These are phyloP conservation scores for Beauveria sp. DNA, from an alignment of 2,329 filamentous ascomycete species.

Conservation along the genomic window DNA sequence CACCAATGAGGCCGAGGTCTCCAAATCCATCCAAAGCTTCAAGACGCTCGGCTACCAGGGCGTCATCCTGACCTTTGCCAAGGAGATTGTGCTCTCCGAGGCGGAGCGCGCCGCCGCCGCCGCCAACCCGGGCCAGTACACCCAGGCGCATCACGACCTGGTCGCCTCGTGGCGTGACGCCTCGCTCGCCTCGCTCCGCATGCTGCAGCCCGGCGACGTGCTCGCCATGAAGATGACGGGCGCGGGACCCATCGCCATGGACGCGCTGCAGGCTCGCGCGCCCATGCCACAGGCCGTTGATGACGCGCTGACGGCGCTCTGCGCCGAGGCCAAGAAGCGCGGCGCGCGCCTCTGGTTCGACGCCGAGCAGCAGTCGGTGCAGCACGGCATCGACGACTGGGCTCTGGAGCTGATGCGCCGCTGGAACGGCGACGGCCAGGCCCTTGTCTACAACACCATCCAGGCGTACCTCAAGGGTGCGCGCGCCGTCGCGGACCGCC, in stretches of 20 bases:
- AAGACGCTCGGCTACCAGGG: conserved; percentile 43
- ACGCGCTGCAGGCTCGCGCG: conserved; percentile 50
- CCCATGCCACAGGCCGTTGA: conserved; percentile 54
- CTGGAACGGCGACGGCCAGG: conserved; percentile 56
- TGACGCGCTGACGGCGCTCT: conserved; percentile 60
- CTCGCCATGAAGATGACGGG: conserved; percentile 65
- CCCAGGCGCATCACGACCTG: conserved; percentile 15
- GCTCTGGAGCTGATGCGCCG: conserved; percentile 62
- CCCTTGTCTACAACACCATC: conserved; percentile 67
- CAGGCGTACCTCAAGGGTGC: conserved; percentile 60
- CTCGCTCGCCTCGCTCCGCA: conserved; percentile 41
- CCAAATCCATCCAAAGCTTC: conserved; percentile 34
- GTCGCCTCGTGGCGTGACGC: conserved; percentile 43
- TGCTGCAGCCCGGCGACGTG: conserved; percentile 37
- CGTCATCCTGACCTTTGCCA: conserved; percentile 45
- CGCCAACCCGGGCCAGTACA: conserved; percentile 18
- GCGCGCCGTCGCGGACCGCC: conserved; percentile 41
- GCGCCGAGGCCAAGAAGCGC: conserved; percentile 54
- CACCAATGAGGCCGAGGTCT: conserved; percentile 38
- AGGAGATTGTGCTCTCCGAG: conserved; percentile 34
- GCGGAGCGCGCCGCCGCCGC: background rate
- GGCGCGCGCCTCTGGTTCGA: conserved; percentile 68
- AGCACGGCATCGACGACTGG: conserved; percentile 67
- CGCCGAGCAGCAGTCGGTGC: conserved; percentile 67
- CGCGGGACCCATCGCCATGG: conserved; percentile 61